A percentile compares a stretch with the other conserved stretches of the same genome.
Conservation (phyloP, 345 rosid genomes). For the Citrus maxima region DNA sequence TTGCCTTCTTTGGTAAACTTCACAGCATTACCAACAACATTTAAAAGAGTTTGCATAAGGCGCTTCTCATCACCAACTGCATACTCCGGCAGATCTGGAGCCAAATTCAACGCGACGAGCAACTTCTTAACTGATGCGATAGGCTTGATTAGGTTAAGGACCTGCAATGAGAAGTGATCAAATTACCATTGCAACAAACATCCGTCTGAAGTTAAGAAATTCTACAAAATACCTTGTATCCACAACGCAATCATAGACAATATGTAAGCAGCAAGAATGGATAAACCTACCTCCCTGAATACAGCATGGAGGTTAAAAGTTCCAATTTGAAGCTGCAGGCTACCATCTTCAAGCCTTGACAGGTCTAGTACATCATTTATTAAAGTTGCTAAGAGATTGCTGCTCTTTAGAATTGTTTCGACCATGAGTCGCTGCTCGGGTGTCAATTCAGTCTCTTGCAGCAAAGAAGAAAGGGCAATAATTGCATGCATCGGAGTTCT, state of each 20-base stretch:
- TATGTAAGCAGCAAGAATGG: not conserved
- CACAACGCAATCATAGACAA: slow-evolving; percentile 9
- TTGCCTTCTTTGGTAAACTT: slow-evolving; percentile 92
- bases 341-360: slow-evolving; percentile 98
- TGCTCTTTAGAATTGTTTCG: slow-evolving; percentile 92
- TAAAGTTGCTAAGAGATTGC: slow-evolving; percentile 81
- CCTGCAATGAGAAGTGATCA: slow-evolving; percentile 46
- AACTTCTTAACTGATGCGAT: slow-evolving; percentile 85
- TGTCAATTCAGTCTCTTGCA: slow-evolving; percentile 92
- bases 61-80: slow-evolving; percentile 91
- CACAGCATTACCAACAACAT: slow-evolving; percentile 93
- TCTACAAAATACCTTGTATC: not conserved
- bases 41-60: slow-evolving; percentile 77
- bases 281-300: slow-evolving; percentile 64
- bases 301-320: slow-evolving; percentile 70
- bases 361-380: slow-evolving; percentile 97
- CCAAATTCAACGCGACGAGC: slow-evolving; percentile 58
- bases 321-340: slow-evolving; percentile 78
- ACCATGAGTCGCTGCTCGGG: slow-evolving; percentile 96
- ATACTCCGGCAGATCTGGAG: slow-evolving; percentile 85
- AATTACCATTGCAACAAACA: not conserved
- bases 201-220: not conserved
- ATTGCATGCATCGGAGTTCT: slow-evolving; percentile 98
- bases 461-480: slow-evolving; percentile 93
- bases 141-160: slow-evolving; percentile 83